Conservation (phyloP, 345 rosid species). For the Arabis alpina region DNA sequence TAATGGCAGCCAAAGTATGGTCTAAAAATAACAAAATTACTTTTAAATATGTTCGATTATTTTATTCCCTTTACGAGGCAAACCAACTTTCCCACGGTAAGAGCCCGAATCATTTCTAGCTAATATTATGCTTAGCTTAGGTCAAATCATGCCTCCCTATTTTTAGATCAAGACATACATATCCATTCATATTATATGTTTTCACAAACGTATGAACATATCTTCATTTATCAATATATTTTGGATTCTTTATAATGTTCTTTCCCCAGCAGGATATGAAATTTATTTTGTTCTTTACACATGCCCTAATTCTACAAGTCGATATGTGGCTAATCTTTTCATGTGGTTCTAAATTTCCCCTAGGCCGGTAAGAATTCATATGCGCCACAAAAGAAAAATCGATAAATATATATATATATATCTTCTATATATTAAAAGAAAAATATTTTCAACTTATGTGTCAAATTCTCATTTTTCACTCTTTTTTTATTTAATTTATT, state of each 20-base stretch:
- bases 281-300: slow-evolving; percentile 27
- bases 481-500: too few species aligned
- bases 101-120: slow-evolving; percentile 24
- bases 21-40: neutral
- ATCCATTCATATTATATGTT: slow-evolving; percentile 30
- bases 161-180: slow-evolving; percentile 14
- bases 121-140: slow-evolving; percentile 34
- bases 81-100: slow-evolving; percentile 15
- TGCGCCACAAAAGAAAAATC: slow-evolving; percentile 22
- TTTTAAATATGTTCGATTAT: neutral
- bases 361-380: slow-evolving; percentile 29
- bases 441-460: too few species aligned
- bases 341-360: slow-evolving; percentile 14
- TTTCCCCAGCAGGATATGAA: slow-evolving; percentile 8
- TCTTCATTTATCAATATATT: slow-evolving; percentile 16
- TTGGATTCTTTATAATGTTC: slow-evolving; percentile 18
- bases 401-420: too few species aligned
- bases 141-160: slow-evolving; percentile 38
- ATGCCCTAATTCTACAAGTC: slow-evolving; percentile 20
- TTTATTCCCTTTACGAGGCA: slow-evolving; percentile 22
- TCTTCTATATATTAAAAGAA: too few species aligned
- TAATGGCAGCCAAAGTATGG: slow-evolving; percentile 18
- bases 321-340: slow-evolving; percentile 27
- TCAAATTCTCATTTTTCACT: too few species aligned
- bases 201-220: slow-evolving; percentile 22